Evolutionary conservation across 164 flowering plant genomes (phyloP).

Genomic region (Umbilicus rupestris): DNA sequence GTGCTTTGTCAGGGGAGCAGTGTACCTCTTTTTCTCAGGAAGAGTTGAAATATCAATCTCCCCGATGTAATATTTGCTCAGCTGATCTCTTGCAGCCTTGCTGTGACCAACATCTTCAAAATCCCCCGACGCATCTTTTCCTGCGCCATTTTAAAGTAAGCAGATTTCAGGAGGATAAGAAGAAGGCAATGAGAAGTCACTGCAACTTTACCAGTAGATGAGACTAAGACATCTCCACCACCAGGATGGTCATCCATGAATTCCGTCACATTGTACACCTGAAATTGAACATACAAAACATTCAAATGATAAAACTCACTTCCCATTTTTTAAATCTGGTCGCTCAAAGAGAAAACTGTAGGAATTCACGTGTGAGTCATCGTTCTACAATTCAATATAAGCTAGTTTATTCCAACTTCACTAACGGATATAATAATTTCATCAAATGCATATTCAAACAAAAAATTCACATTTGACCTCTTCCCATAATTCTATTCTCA

Average conservation of each 20-base stretch:
- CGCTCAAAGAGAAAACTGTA: too few relatives aligned
- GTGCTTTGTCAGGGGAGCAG: not conserved
- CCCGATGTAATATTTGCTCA: constrained; percentile 28
- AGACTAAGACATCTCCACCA: constrained; percentile 31
- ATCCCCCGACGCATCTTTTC: constrained; percentile 34
- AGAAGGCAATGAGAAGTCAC: not conserved
- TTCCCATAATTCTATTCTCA: too few relatives aligned
- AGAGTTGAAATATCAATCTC: constrained; percentile 24
- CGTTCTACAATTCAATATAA: too few relatives aligned
- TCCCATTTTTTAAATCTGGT: too few relatives aligned
- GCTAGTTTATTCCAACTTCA: too few relatives aligned
- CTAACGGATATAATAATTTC: too few relatives aligned
- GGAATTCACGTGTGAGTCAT: too few relatives aligned
- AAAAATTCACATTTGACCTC: too few relatives aligned
- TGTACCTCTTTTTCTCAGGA: constrained; percentile 12
- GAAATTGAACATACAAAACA: not conserved
- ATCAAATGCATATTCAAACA: too few relatives aligned
- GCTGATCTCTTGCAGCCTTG: constrained; percentile 23
- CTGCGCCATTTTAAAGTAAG: constrained; percentile 17
- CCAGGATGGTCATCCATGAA: constrained; percentile 51
- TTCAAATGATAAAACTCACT: too few relatives aligned
- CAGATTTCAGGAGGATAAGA: not conserved
- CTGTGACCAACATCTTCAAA: constrained; percentile 39
- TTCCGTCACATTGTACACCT: constrained; percentile 39
- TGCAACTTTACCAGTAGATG: constrained; percentile 20